phyloP scores from a whole-genome alignment of 305 asterid genomes.

The Salvia sclarea region DNA sequence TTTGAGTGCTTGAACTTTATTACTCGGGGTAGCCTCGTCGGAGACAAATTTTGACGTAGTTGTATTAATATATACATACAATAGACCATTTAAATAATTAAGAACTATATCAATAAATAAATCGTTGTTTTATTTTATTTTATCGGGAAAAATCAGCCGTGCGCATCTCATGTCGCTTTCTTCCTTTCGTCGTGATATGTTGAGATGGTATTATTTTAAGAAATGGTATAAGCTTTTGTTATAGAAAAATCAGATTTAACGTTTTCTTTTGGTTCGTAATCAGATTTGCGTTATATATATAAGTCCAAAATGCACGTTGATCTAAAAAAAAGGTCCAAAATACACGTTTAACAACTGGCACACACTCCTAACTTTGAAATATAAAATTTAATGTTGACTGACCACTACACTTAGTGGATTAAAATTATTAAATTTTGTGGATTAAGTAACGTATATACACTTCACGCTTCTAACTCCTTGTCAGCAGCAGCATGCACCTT shows the following conservation, averaged over 20 bases:
- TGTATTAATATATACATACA: too few species aligned
- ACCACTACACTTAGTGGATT: background rate
- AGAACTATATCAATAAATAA: conserved; percentile 11
- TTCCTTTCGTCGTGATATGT: conserved; percentile 29
- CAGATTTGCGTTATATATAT: background rate
- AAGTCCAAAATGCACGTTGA: too few species aligned
- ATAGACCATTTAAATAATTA: background rate
- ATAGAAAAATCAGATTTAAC: too few species aligned
- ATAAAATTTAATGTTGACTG: conserved; percentile 26
- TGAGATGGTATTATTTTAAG: conserved; percentile 25
- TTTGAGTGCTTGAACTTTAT: too few species aligned
- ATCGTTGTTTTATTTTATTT: background rate
- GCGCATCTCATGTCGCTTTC: conserved; percentile 36
- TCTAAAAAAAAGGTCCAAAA: too few species aligned
- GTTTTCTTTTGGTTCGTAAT: too few species aligned
- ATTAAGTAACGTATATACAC: conserved; percentile 9
- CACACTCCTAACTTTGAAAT: conserved; percentile 2
- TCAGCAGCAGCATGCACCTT: background rate
- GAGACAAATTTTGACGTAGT: too few species aligned
- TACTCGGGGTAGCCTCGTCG: too few species aligned
- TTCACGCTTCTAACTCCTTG: background rate
- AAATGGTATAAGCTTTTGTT: background rate
- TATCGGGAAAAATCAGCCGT: conserved; percentile 27
- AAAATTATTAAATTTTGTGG: background rate
- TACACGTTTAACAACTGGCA: conserved; percentile 27